phyloP scores from a whole-genome alignment of 2,329 filamentous ascomycete genomes.

The Colletotrichum sp. region DNA sequence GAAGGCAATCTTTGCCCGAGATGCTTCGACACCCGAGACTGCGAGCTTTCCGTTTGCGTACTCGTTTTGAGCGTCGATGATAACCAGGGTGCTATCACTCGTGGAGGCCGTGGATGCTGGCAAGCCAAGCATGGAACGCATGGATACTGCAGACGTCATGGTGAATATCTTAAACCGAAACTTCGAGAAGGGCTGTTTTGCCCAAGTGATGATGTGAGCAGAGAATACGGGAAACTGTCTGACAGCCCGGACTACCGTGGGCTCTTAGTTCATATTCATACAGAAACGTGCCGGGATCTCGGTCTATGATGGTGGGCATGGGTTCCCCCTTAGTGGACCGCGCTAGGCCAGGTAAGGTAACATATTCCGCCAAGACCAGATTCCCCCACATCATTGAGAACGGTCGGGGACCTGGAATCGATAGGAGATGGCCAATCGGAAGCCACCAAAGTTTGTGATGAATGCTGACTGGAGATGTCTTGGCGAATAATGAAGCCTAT shows the following conservation, averaged over 20 bases:
- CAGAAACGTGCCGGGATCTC: not conserved
- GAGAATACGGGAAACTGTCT: not conserved
- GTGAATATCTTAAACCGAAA: not conserved
- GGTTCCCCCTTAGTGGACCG: not conserved
- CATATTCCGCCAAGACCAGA: not conserved
- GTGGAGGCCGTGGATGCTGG: constrained; percentile 51
- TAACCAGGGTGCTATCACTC: constrained; percentile 63
- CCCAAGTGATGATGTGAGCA: not conserved
- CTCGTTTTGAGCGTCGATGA: constrained; percentile 76
- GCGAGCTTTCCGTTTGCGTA: constrained; percentile 63
- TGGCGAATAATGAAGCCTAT: not conserved
- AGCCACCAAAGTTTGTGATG: not conserved
- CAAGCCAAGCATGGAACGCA: constrained; percentile 38
- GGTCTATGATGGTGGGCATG: not conserved
- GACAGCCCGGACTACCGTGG: not conserved
- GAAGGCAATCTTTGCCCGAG: constrained; percentile 59
- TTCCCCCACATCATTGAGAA: not conserved
- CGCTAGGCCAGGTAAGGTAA: not conserved
- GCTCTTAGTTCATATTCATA: not conserved
- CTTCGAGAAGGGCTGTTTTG: not conserved
- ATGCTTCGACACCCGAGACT: constrained; percentile 55
- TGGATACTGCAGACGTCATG: constrained; percentile 21
- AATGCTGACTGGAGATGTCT: not conserved
- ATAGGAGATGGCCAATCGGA: not conserved
- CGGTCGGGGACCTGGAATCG: not conserved